These are phyloP conservation scores for Exophiala viscosa DNA, from an alignment of 2,329 filamentous ascomycete genomes.

Conservation along the genomic window DNA sequence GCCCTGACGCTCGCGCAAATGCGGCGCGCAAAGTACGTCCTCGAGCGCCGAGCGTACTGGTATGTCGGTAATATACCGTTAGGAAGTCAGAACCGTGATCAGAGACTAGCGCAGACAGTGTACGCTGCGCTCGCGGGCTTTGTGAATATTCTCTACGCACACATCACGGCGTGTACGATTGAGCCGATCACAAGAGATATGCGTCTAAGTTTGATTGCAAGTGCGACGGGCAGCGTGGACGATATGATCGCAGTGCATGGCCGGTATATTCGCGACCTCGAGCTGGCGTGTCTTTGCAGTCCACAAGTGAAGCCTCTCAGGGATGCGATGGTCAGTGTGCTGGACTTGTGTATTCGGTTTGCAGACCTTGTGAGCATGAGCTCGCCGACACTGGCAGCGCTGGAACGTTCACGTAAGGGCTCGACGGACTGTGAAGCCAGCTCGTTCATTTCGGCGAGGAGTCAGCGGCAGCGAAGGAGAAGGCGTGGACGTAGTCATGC, in stretches of 20 bases:
- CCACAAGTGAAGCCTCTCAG: conserved; percentile 66
- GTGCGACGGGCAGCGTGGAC: conserved; percentile 70
- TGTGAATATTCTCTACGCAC: conserved; percentile 67
- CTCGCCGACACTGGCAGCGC: conserved; percentile 13
- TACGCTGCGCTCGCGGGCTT: conserved; percentile 75
- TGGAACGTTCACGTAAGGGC: neutral
- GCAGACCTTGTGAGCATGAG: conserved; percentile 48
- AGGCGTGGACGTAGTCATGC: conserved; percentile 10
- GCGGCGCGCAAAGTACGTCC: conserved; percentile 63
- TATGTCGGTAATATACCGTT: conserved; percentile 34
- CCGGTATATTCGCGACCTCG: conserved; percentile 58
- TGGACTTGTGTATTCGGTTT: conserved; percentile 71
- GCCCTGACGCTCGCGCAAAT: conserved; percentile 76
- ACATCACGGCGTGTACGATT: conserved; percentile 71
- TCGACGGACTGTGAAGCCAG: conserved; percentile 13
- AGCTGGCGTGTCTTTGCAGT: conserved; percentile 67
- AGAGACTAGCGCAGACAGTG: conserved; percentile 39
- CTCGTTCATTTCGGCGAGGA: conserved; percentile 25
- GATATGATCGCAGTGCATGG: conserved; percentile 71
- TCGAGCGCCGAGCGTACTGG: conserved; percentile 52
- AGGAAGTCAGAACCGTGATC: conserved; percentile 17
- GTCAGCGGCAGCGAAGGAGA: conserved; percentile 7
- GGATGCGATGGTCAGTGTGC: conserved; percentile 67
- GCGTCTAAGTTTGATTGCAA: conserved; percentile 52
- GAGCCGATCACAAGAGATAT: conserved; percentile 58